phyloP scores from a whole-genome alignment of 768 basidiomycete genomes.

The Boletus pseudopeckii region DNA sequence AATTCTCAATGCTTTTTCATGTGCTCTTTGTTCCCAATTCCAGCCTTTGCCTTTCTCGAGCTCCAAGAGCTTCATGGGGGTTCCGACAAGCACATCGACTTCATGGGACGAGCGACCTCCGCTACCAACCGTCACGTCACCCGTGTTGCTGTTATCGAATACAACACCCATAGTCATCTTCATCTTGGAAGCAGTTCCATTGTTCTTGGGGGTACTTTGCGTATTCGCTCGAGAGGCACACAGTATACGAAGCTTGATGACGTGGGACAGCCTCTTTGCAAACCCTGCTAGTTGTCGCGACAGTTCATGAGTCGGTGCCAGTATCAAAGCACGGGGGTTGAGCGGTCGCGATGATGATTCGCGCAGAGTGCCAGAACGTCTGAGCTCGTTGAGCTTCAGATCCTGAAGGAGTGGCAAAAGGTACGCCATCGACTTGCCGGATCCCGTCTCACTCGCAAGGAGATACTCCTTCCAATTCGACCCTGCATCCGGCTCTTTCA shows the following conservation, averaged over 20 bases:
- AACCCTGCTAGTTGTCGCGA: slow-evolving; percentile 73
- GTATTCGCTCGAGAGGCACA: slow-evolving; percentile 66
- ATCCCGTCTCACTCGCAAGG: slow-evolving; percentile 86
- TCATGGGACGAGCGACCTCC: slow-evolving; percentile 14
- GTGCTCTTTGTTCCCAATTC: slow-evolving; percentile 40
- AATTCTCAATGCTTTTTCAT: slow-evolving; percentile 22
- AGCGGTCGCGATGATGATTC: slow-evolving; percentile 29
- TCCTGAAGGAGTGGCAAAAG: slow-evolving; percentile 78
- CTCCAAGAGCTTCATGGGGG: slow-evolving; percentile 61
- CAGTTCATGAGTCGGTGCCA: slow-evolving; percentile 89
- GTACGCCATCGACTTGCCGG: slow-evolving; percentile 90
- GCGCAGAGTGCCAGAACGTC: slow-evolving; percentile 2
- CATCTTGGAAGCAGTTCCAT: slow-evolving; percentile 51
- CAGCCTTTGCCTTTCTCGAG: slow-evolving; percentile 53
- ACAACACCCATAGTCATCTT: slow-evolving; percentile 13
- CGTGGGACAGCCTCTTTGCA: slow-evolving; percentile 72
- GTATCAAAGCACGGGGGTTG: slow-evolving; percentile 73
- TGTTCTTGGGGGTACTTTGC: slow-evolving; percentile 20
- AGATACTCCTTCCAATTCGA: slow-evolving; percentile 45
- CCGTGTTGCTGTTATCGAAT: slow-evolving; percentile 22
- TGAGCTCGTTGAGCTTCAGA: slow-evolving; percentile 64
- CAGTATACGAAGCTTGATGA: slow-evolving; percentile 69
- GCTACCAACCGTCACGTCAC: slow-evolving; percentile 29
- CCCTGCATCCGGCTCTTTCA: slow-evolving; percentile 30
- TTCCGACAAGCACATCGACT: slow-evolving; percentile 63